phyloP scores from a whole-genome alignment of 2,329 filamentous ascomycete species.

The Hansfordia pulvinata region DNA sequence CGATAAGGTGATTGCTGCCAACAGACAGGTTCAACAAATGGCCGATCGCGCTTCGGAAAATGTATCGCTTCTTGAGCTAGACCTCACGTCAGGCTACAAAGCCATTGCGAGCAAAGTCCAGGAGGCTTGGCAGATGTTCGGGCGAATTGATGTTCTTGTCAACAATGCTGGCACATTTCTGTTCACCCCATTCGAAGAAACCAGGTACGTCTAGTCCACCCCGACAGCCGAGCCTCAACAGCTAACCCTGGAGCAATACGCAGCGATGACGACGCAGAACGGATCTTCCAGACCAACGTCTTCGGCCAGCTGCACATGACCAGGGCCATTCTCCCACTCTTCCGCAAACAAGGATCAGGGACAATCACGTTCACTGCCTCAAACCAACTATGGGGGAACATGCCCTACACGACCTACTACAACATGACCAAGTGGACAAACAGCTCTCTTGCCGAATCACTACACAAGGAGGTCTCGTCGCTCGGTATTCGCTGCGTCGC shows the following conservation, averaged over 20 bases:
- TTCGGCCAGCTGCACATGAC: slow-evolving; percentile 14
- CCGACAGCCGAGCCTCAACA: too few species aligned
- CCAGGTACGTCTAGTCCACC: slow-evolving; percentile 16
- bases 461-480: slow-evolving; percentile 15
- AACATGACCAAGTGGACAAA: slow-evolving; percentile 15
- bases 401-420: slow-evolving; percentile 18
- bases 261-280: slow-evolving; percentile 10
- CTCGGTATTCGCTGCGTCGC: slow-evolving; percentile 15
- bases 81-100: slow-evolving; percentile 10
- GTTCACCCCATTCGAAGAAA: slow-evolving; percentile 15
- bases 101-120: slow-evolving; percentile 9
- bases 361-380: slow-evolving; percentile 17
- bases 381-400: slow-evolving; percentile 11
- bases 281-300: slow-evolving; percentile 15
- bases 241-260: background rate
- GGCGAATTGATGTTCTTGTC: slow-evolving; percentile 17
- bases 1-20: slow-evolving; percentile 17
- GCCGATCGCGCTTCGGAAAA: slow-evolving; percentile 11
- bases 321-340: slow-evolving; percentile 13
- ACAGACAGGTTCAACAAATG: slow-evolving; percentile 12
- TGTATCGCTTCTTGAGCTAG: slow-evolving; percentile 15
- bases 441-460: slow-evolving; percentile 13
- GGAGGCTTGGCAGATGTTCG: slow-evolving; percentile 16
- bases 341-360: slow-evolving; percentile 11
- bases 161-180: slow-evolving; percentile 20